Percentiles rank a stretch among this genome's conserved stretches.
These are phyloP conservation scores for Plasmodium sp. DNA, from an alignment of 169 alveolate genomes.

Conservation along the genomic window DNA sequence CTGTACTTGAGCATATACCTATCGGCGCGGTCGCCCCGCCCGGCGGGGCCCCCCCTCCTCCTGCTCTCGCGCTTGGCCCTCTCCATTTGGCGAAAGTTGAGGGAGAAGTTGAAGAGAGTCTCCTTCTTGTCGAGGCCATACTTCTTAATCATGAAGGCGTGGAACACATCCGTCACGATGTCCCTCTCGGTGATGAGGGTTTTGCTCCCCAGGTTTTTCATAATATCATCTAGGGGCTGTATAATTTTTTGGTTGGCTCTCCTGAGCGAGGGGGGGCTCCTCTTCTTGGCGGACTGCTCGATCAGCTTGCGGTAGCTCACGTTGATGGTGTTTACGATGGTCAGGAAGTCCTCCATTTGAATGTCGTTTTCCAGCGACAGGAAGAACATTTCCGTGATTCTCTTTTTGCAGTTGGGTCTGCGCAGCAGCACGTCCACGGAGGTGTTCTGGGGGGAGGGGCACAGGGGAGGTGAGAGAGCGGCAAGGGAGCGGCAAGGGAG, in stretches of 20 bases:
- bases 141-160: constrained; percentile 44
- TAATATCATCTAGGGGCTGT: constrained; percentile 12
- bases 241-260: constrained; percentile 24
- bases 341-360: constrained; percentile 41
- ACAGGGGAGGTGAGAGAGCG: neutral
- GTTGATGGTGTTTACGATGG: constrained; percentile 42
- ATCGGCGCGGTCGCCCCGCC: neutral
- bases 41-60: neutral
- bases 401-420: constrained; percentile 51
- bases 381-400: constrained; percentile 63
- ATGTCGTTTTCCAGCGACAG: constrained; percentile 44
- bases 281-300: constrained; percentile 36
- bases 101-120: constrained; percentile 52
- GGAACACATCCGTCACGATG: constrained; percentile 49
- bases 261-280: neutral
- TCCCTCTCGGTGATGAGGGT: constrained; percentile 65
- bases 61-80: neutral
- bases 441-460: constrained; percentile 1
- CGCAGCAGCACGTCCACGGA: constrained; percentile 64
- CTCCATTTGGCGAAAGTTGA: constrained; percentile 40
- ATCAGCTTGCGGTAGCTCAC: constrained; percentile 27
- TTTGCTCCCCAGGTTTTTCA: constrained; percentile 31
- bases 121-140: constrained; percentile 34
- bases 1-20: constrained; percentile 41
- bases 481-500: neutral